Evolutionary conservation across 2,329 filamentous ascomycete genomes (phyloP).

Genomic region (Aspergillus pseudonomiae): DNA sequence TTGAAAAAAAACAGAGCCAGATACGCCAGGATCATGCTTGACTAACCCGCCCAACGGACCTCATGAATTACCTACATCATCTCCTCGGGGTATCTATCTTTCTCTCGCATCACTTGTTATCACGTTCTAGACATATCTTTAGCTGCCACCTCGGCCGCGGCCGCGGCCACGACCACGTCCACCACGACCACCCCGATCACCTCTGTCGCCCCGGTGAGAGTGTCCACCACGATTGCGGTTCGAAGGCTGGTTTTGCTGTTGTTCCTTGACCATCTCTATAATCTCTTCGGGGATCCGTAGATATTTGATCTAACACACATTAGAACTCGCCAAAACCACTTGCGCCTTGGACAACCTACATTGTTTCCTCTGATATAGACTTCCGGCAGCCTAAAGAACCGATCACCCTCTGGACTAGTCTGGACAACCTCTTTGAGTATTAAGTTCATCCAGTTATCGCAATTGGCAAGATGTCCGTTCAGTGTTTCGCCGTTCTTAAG

Average conservation of each 20-base stretch:
- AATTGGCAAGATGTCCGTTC: constrained; percentile 93
- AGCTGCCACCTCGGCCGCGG: constrained; percentile 43
- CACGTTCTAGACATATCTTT: constrained; percentile 17
- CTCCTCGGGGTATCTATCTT: constrained; percentile 42
- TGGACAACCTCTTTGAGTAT: constrained; percentile 97
- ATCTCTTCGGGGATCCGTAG: constrained; percentile 95
- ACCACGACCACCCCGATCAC: constrained; percentile 46
- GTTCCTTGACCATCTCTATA: constrained; percentile 89
- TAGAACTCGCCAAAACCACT: neutral
- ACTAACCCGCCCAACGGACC: constrained; percentile 34
- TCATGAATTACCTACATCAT: constrained; percentile 30
- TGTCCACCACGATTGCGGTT: constrained; percentile 46
- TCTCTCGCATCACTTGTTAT: constrained; percentile 24
- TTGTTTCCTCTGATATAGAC: constrained; percentile 98
- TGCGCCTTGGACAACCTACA: constrained; percentile 56
- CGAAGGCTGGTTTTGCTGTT: constrained; percentile 71
- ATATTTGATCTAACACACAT: constrained; percentile 83
- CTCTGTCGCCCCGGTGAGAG: constrained; percentile 31
- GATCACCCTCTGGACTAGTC: constrained; percentile 92
- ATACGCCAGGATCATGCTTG: constrained; percentile 46
- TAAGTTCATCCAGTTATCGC: constrained; percentile 99
- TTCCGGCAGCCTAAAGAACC: constrained; percentile 88
- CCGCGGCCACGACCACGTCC: constrained; percentile 49
- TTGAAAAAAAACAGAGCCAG: constrained; percentile 34
- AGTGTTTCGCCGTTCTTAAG: constrained; percentile 97